Percentiles rank a stretch among this genome's conserved stretches.
Evolutionary conservation across 2,329 filamentous ascomycete species (phyloP).

Genomic region (Aureobasidium sp.): DNA sequence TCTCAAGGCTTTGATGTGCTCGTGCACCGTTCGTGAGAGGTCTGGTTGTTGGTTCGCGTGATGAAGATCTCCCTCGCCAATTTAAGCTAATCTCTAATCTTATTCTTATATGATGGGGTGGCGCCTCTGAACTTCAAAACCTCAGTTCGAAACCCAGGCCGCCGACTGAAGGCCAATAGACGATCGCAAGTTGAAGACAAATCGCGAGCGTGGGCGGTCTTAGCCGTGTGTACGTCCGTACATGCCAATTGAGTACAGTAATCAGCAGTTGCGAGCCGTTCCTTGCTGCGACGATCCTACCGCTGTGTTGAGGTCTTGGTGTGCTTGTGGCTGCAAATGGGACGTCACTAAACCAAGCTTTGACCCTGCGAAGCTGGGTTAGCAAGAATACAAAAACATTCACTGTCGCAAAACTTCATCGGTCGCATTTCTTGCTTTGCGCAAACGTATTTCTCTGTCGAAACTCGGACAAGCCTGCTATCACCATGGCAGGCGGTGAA

Average conservation of each 20-base stretch:
- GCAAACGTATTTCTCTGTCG: not conserved
- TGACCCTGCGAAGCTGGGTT: not conserved
- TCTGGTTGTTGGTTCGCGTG: not conserved
- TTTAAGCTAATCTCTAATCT: constrained; percentile 9
- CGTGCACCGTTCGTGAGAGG: not conserved
- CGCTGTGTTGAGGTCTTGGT: not conserved
- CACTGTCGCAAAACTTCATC: not conserved
- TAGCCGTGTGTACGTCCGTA: not conserved
- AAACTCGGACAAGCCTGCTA: not conserved
- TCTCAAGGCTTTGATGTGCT: not conserved
- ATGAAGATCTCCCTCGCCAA: constrained; percentile 4
- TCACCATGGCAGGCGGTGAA: constrained; percentile 25
- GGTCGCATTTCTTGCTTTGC: not conserved
- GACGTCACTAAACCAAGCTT: constrained; percentile 5
- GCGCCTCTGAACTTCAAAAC: not conserved
- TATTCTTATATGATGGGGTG: constrained; percentile 1
- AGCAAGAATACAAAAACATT: constrained; percentile 15
- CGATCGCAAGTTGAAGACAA: not conserved
- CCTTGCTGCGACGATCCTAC: not conserved
- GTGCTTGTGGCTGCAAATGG: not conserved
- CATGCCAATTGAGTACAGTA: not conserved
- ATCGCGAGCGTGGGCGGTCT: not conserved
- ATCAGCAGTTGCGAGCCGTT: not conserved
- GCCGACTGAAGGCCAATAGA: not conserved
- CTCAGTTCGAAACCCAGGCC: not conserved